Evolutionary conservation across 495 filamentous ascomycete species (phyloP).

Genomic region (Neurospora tetraspora): DNA sequence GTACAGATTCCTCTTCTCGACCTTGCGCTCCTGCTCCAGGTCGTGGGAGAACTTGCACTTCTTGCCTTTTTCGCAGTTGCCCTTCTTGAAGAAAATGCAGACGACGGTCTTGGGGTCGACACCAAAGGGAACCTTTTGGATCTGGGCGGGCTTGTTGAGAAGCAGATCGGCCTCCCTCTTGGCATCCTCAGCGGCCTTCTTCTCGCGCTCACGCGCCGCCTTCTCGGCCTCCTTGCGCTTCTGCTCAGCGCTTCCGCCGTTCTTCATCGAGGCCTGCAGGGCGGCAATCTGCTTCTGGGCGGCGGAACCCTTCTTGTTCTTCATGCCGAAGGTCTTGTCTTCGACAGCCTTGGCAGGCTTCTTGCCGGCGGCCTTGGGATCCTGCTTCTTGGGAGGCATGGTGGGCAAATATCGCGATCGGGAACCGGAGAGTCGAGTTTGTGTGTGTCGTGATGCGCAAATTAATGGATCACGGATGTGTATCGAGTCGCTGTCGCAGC

Average conservation of each 20-base stretch:
- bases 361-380: constrained; percentile 38
- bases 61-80: constrained; percentile 90
- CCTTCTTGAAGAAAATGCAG: constrained; percentile 92
- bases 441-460: neutral
- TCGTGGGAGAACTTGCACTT: constrained; percentile 99
- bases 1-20: constrained; percentile 86
- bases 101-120: constrained; percentile 98
- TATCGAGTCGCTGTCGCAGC: neutral
- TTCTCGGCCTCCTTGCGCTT: constrained; percentile 90
- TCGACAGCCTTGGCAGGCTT: constrained; percentile 60
- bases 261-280: constrained; percentile 58
- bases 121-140: constrained; percentile 93
- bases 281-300: constrained; percentile 84
- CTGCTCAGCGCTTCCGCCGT: constrained; percentile 67
- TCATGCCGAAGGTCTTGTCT: constrained; percentile 99
- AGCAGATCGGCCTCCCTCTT: constrained; percentile 71
- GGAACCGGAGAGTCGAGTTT: neutral
- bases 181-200: constrained; percentile 66
- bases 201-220: constrained; percentile 70
- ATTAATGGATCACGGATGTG: neutral
- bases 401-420: constrained; percentile 23
- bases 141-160: constrained; percentile 87
- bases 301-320: constrained; percentile 94
- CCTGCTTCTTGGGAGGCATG: constrained; percentile 88
- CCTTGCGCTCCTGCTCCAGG: constrained; percentile 75